Evolutionary conservation across 306 rosid genomes (phyloP).

Genomic region (Cucurbita argyrosperma): DNA sequence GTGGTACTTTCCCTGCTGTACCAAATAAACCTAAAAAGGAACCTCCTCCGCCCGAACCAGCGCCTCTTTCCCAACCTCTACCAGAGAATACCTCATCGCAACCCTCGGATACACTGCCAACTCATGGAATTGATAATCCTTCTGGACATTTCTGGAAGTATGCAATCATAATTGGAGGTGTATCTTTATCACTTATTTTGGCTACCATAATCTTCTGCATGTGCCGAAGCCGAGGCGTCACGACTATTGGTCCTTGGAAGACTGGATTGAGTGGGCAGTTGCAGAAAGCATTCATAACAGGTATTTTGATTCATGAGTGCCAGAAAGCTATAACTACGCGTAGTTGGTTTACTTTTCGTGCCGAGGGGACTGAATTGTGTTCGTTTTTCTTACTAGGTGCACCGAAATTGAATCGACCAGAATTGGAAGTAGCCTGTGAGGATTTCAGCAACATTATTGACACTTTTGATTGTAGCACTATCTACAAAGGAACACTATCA

Average conservation of each 20-base stretch:
- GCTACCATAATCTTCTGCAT: constrained; percentile 31
- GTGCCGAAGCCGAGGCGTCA: constrained; percentile 51
- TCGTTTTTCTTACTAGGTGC: constrained; percentile 42
- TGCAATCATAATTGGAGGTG: constrained; percentile 17
- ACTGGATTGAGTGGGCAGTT: constrained; percentile 90
- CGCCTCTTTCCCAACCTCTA: too few species aligned
- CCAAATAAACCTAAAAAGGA: neutral
- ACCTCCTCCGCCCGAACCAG: neutral
- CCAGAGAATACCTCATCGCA: neutral
- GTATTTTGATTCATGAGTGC: constrained; percentile 19
- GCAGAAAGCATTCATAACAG: constrained; percentile 88
- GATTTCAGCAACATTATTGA: constrained; percentile 79
- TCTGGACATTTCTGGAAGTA: constrained; percentile 35
- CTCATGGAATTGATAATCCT: too few species aligned
- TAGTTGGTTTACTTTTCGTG: neutral
- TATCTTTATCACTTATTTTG: constrained; percentile 26
- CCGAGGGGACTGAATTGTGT: neutral
- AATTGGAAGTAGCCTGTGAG: constrained; percentile 83
- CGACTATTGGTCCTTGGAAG: constrained; percentile 72
- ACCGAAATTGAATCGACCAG: constrained; percentile 70
- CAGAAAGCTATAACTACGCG: neutral
- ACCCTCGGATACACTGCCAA: neutral
- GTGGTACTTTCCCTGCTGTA: neutral
- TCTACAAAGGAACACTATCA: constrained; percentile 85
- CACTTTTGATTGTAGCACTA: constrained; percentile 24